Base-by-base conservation (phyloP, 176 grass and related monocot species). In the Ensete ventricosum region DNA sequence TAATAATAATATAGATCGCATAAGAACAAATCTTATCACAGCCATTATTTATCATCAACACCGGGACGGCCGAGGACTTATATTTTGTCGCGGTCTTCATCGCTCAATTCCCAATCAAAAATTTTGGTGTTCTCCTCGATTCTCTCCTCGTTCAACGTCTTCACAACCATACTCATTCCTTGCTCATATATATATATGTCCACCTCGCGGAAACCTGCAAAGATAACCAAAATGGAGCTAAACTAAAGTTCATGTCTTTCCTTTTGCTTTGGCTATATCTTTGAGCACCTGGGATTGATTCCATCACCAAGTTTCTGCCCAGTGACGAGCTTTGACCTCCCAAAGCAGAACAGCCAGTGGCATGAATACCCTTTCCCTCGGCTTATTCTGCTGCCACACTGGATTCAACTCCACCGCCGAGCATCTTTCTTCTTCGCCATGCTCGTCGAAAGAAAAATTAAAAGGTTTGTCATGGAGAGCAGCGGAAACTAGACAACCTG, bases 61-160 rank as follows among this genome's bases (percentile, higher is more conserved):
- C 34, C 0, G 0, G 34, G 34, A 0, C 4, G 34, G 34, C 5
- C 34, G 6, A 43, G 34, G 27, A n/a, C 53, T 57, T 9, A n/a
- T 88, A 23, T 92, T 73, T 59, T 73, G 68, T 16, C 58, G 22
- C 27, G 17, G 17, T 90, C 87, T 0, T 92, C 90, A 0, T 87
- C 54, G 51, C 10, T 85, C 52, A 93, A 23, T 20, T 97, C 88
- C 93, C 87, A 93, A 9, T 88, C 83, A 34, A 97, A 97, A 59
- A 97, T 84, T 52, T 87, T 71, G 67, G 88, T 73, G 76, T 97
- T 97, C 27, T 88, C 81, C 77, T 83, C 81, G 60, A 97, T 24
- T 25, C 93, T 84, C 8, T 85, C 80, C 64, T 66, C 72, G 48
- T 85, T 90, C 65, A 62, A 90, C 79, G 87, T 97, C 82, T 83